Evolutionary conservation across 2,329 filamentous ascomycete genomes (phyloP), one percentile per base, ranked within the genome.

Genomic region (Fusarium palustre): DNA sequence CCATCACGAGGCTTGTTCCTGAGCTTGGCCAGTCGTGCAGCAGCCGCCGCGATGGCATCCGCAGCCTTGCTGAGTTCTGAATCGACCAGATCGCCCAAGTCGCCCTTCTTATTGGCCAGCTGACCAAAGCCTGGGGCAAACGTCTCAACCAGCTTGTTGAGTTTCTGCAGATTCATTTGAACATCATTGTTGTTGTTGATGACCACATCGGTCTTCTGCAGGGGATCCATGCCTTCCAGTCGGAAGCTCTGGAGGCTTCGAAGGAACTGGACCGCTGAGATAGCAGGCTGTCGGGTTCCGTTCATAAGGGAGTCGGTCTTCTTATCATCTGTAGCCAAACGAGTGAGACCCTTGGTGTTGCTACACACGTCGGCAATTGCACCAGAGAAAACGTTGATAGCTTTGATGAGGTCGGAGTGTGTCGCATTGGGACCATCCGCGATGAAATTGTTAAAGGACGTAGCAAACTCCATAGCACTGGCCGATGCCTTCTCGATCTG

Each of bases 161-260:
- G 87, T 76, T 92, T 92, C 82, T 98, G 95, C 54, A 99, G 85
- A 72, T 97, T 94, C 81, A 97, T 91, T 78, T 97, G 93, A 12
- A 98, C 94, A 70, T 99, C 96, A 69, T 97, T 93, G 81, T 97
- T 98, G 84, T 92, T 95, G 82, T 96, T 97, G 82, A 99, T 97
- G 57, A 99, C 95, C 34, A 98, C 93, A 68, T 98, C 95, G 4
- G 94, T 97, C 88, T 97, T 97, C 79, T 97, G 92, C 68, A 97
- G 86, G 16, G 93, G 89, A 71, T 97, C 94, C 79, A 98, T 88
- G 59, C 92, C 94, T 75, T 97, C 94, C 16, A 99, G 86, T 13
- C 96, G 90, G 86, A 97, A 97, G 71, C 94, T 97, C 81, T 97
- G 93, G 24, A 99, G 87, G 57, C 91, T 91, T 49, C 95, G 92